phyloP scores from a whole-genome alignment of 2,329 filamentous ascomycete species.

The Drechmeria coniospora region DNA sequence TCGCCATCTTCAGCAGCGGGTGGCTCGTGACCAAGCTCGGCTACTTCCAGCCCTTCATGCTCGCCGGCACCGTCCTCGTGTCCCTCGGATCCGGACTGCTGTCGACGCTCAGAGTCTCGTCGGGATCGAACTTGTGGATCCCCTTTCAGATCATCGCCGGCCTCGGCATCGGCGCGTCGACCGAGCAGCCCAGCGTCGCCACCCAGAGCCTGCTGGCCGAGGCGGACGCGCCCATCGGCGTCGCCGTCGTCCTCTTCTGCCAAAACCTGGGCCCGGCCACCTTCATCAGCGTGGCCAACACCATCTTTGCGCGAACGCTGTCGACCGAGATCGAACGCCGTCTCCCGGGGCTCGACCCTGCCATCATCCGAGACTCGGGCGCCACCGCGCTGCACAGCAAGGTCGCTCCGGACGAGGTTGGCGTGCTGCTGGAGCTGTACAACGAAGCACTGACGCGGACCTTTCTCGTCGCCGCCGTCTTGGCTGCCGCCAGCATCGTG shows the following conservation, averaged over 20 bases:
- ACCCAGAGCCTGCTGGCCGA: conserved; percentile 36
- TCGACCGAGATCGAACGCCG: too few species aligned
- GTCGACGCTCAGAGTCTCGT: conserved; percentile 33
- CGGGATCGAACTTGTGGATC: conserved; percentile 34
- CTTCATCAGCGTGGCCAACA: conserved; percentile 48
- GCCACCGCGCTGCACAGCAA: too few species aligned
- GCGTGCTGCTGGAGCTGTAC: too few species aligned
- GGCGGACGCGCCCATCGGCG: conserved; percentile 33
- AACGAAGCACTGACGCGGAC: too few species aligned
- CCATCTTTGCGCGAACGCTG: too few species aligned
- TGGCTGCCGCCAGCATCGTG: too few species aligned
- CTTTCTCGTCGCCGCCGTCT: too few species aligned
- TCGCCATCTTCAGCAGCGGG: conserved; percentile 30
- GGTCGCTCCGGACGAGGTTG: too few species aligned
- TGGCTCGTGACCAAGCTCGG: conserved; percentile 25
- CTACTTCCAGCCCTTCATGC: conserved; percentile 25
- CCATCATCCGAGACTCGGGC: too few species aligned
- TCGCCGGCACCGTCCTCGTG: conserved; percentile 24
- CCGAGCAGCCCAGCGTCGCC: conserved; percentile 31
- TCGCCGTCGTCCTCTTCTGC: conserved; percentile 42
- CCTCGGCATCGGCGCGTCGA: conserved; percentile 33
- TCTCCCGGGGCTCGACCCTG: too few species aligned
- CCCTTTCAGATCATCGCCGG: conserved; percentile 42
- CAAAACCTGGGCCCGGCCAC: conserved; percentile 51
- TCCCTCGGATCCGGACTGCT: conserved; percentile 37